Evolutionary conservation across 768 basidiomycete species (phyloP).

Genomic region (Podaxis sp.): DNA sequence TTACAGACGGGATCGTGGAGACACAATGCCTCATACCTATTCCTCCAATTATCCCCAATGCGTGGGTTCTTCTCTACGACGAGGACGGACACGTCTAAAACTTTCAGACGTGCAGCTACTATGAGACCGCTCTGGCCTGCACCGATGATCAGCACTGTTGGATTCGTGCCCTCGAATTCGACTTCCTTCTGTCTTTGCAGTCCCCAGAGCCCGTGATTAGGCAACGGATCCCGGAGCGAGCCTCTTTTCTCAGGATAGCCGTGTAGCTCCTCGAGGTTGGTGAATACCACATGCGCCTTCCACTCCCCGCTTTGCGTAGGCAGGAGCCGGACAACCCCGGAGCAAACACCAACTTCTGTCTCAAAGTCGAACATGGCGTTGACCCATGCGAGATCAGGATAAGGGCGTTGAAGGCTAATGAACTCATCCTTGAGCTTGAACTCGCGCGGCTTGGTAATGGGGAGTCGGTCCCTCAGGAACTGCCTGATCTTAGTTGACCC

Average conservation of each 20-base stretch:
- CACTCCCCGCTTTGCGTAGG: conserved; percentile 34
- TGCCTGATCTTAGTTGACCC: conserved; percentile 33
- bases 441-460: conserved; percentile 25
- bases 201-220: conserved; percentile 52
- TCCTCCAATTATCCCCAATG: conserved; percentile 62
- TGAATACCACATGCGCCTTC: conserved; percentile 55
- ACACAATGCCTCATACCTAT: conserved; percentile 57
- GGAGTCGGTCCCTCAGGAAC: conserved; percentile 42
- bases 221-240: conserved; percentile 31
- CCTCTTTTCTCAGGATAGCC: conserved; percentile 43
- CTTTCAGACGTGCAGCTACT: conserved; percentile 59
- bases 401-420: conserved; percentile 34
- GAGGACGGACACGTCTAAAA: conserved; percentile 49
- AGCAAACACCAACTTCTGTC: conserved; percentile 39
- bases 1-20: conserved; percentile 58
- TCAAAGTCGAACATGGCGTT: conserved; percentile 47
- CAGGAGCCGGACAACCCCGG: conserved; percentile 47
- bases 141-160: conserved; percentile 55
- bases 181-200: conserved; percentile 36
- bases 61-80: conserved; percentile 57
- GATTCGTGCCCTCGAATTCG: conserved; percentile 44
- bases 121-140: conserved; percentile 64
- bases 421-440: conserved; percentile 28
- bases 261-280: conserved; percentile 48
- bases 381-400: conserved; percentile 47